Conservation (phyloP, 2,329 filamentous ascomycete genomes). For the Penicillium occitanis region DNA sequence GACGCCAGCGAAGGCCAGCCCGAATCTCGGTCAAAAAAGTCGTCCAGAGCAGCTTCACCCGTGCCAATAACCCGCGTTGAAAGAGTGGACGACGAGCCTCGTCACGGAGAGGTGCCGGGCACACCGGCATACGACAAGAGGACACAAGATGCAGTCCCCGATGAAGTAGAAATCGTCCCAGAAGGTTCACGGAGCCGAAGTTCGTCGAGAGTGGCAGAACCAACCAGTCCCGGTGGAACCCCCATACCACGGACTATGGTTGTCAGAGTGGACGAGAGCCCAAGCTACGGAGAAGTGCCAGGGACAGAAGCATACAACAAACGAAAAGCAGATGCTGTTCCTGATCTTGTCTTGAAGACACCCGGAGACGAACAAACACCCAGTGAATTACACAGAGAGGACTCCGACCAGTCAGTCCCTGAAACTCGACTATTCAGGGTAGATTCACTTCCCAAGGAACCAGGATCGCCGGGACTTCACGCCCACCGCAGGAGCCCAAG, state of each 20-base stretch:
- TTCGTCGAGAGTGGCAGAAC: conserved; percentile 39
- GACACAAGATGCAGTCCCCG: conserved; percentile 60
- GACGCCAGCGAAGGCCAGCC: conserved; percentile 61
- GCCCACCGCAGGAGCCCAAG: conserved; percentile 43
- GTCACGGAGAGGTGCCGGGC: conserved; percentile 62
- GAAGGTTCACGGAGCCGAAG: conserved; percentile 45
- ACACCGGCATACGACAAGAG: conserved; percentile 61
- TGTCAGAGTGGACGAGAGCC: conserved; percentile 60
- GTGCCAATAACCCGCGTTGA: conserved; percentile 64
- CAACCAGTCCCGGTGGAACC: conserved; percentile 53
- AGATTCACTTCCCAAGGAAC: conserved; percentile 39
- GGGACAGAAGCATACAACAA: conserved; percentile 59
- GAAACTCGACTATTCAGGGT: conserved; percentile 48
- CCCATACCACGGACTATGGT: conserved; percentile 61
- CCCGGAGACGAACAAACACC: conserved; percentile 39
- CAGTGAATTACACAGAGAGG: conserved; percentile 23
- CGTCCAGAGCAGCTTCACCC: conserved; percentile 50
- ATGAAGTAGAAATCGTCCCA: conserved; percentile 61
- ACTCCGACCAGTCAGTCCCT: conserved; percentile 36
- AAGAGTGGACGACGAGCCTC: conserved; percentile 58
- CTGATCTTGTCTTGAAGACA: conserved; percentile 57
- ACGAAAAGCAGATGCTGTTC: conserved; percentile 58
- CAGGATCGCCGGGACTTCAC: conserved; percentile 33
- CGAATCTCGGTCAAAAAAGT: conserved; percentile 35
- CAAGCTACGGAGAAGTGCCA: conserved; percentile 62